These are phyloP conservation scores for Neurospora sp. DNA, from an alignment of 495 filamentous ascomycete genomes.

Conservation along the genomic window DNA sequence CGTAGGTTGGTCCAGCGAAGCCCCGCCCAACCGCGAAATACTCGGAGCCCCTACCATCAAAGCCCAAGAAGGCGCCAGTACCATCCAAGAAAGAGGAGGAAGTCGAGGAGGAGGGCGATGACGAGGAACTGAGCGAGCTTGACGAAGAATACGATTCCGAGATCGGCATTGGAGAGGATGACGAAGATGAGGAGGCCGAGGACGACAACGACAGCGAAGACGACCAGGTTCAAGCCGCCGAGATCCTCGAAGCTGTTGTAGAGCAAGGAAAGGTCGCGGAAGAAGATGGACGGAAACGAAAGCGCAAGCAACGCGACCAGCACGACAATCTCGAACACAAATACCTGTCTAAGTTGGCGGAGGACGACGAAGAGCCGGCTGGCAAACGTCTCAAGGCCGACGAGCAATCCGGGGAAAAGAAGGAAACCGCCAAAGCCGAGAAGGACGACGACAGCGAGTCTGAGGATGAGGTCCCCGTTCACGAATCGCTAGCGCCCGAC, in stretches of 20 bases:
- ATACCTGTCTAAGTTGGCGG: slow-evolving; percentile 65
- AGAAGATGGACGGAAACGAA: slow-evolving; percentile 43
- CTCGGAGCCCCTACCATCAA: slow-evolving; percentile 24
- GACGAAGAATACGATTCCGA: slow-evolving; percentile 30
- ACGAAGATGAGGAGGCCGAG: slow-evolving; percentile 28
- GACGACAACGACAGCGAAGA: slow-evolving; percentile 28
- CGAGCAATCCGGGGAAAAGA: slow-evolving; percentile 19
- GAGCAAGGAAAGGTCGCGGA: slow-evolving; percentile 10
- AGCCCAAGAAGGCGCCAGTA: slow-evolving; percentile 8
- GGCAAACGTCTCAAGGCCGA: slow-evolving; percentile 38
- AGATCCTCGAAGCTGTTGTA: slow-evolving; percentile 22
- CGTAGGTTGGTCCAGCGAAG: slow-evolving; percentile 59
- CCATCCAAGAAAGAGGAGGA: slow-evolving; percentile 4
- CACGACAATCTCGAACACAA: slow-evolving; percentile 70
- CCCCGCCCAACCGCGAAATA: slow-evolving; percentile 43
- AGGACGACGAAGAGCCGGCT: slow-evolving; percentile 36
- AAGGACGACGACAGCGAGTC: slow-evolving; percentile 20
- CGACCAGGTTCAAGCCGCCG: slow-evolving; percentile 16
- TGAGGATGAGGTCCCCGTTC: slow-evolving; percentile 26
- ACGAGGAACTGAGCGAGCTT: slow-evolving; percentile 21
- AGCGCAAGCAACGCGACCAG: slow-evolving; percentile 63
- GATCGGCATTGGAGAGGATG: slow-evolving; percentile 32
- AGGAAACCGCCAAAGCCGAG: slow-evolving; percentile 12
- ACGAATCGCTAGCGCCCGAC: slow-evolving; percentile 41
- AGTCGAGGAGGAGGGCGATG: slow-evolving; percentile 12